A percentile compares a stretch with the other conserved stretches of the same genome.
Evolutionary conservation across 2,329 filamentous ascomycete species (phyloP).

Genomic region (Penicillium sp.): DNA sequence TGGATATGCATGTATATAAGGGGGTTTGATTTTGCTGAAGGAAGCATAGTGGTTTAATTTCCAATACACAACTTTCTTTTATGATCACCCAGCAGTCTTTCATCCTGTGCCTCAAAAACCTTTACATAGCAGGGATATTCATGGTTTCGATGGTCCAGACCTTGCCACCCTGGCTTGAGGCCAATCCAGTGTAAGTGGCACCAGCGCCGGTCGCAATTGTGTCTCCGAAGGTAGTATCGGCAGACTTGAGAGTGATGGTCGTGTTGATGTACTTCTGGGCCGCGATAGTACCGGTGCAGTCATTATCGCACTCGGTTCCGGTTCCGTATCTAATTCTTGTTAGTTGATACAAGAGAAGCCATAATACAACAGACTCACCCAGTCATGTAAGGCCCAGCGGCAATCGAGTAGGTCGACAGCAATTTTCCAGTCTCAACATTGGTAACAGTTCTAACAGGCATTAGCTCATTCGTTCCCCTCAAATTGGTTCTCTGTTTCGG

Average conservation of each 20-base stretch:
- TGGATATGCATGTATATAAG: conserved; percentile 2
- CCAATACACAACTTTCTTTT: background rate
- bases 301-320: conserved; percentile 43
- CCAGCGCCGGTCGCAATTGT: conserved; percentile 29
- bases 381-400: conserved; percentile 41
- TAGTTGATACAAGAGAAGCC: background rate
- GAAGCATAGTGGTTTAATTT: background rate
- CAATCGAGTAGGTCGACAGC: conserved; percentile 36
- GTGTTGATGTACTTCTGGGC: conserved; percentile 43
- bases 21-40: background rate
- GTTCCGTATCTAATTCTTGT: conserved; percentile 31
- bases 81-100: background rate
- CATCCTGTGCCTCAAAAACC: no score
- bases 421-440: conserved; percentile 36
- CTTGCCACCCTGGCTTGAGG: conserved; percentile 35
- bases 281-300: conserved; percentile 41
- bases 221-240: conserved; percentile 28
- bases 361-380: conserved; percentile 14
- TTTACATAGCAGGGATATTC: conserved; percentile 36
- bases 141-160: conserved; percentile 41
- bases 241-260: conserved; percentile 37
- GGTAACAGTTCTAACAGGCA: conserved; percentile 28
- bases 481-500: no score
- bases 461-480: background rate
- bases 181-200: conserved; percentile 36